These are phyloP conservation scores for Lactarius deliciosus DNA, from an alignment of 768 basidiomycete genomes.

Conservation along the genomic window DNA sequence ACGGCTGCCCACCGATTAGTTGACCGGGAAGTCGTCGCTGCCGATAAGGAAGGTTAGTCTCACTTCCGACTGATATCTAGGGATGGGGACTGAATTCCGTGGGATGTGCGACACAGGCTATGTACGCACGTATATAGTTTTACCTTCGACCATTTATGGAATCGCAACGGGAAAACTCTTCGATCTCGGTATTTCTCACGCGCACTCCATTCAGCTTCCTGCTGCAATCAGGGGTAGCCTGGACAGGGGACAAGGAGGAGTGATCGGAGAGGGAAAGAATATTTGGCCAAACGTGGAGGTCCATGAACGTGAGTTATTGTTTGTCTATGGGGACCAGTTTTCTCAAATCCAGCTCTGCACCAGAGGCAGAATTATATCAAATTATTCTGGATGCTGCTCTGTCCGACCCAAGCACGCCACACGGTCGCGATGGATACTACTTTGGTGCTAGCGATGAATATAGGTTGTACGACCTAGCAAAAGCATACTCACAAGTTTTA, in stretches of 20 bases:
- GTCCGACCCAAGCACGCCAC: conserved; percentile 29
- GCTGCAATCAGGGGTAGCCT: conserved; percentile 45
- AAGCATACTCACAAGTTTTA: conserved; percentile 40
- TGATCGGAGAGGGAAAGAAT: conserved; percentile 58
- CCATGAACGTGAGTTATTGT: conserved; percentile 44
- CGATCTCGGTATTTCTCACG: conserved; percentile 52
- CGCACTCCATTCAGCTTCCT: conserved; percentile 54
- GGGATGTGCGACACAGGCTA: conserved; percentile 39
- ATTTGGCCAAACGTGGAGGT: conserved; percentile 61
- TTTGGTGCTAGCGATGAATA: conserved; percentile 39
- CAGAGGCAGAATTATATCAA: conserved; percentile 48
- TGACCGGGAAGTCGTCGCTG: conserved; percentile 48
- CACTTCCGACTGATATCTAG: neutral
- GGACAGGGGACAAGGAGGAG: conserved; percentile 49
- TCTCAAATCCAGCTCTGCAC: neutral
- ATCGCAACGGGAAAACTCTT: conserved; percentile 48
- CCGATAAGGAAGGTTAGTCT: conserved; percentile 46
- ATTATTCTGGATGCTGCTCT: conserved; percentile 43
- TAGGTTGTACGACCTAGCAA: conserved; percentile 37
- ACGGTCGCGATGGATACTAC: conserved; percentile 41
- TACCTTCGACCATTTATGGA: conserved; percentile 62
- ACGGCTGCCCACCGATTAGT: conserved; percentile 51
- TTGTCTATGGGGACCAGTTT: neutral
- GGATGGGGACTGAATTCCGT: neutral
- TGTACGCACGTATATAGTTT: conserved; percentile 51